A percentile compares a stretch with the other conserved stretches of the same genome.
phyloP scores from a whole-genome alignment of 78 protist species.

The Protostelium mycophagum region DNA sequence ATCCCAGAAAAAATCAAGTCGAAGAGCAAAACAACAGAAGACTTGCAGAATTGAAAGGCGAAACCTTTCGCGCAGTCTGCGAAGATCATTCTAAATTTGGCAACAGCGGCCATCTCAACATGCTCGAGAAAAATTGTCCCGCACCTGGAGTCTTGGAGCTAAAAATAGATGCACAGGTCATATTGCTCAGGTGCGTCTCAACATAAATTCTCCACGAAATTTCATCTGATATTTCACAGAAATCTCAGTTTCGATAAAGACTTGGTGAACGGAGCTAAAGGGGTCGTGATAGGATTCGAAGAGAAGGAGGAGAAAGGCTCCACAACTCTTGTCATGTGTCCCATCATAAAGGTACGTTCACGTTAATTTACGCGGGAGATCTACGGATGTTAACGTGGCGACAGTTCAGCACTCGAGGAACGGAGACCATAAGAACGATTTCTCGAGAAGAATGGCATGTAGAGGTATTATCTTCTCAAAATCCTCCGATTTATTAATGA shows the following conservation, averaged over 20 bases:
- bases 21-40: neutral
- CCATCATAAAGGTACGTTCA: neutral
- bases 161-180: constrained; percentile 27
- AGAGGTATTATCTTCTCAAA: too few species aligned
- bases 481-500: too few species aligned
- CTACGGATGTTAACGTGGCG: too few species aligned
- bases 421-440: neutral
- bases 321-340: neutral
- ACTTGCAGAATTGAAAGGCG: neutral
- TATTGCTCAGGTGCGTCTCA: constrained; percentile 15
- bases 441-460: neutral
- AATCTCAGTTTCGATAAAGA: constrained; percentile 20
- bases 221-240: too few species aligned
- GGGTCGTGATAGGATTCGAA: constrained; percentile 47
- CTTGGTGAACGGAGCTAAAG: constrained; percentile 73
- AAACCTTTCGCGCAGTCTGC: neutral
- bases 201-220: too few species aligned
- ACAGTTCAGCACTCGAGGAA: neutral
- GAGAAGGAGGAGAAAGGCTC: constrained; percentile 1
- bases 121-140: neutral
- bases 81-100: neutral
- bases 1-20: neutral
- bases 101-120: neutral
- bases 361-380: too few species aligned
- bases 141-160: constrained; percentile 13